Base-by-base conservation (phyloP, 192 early-diverging fungal species). In the Coemansia sp. region DNA sequence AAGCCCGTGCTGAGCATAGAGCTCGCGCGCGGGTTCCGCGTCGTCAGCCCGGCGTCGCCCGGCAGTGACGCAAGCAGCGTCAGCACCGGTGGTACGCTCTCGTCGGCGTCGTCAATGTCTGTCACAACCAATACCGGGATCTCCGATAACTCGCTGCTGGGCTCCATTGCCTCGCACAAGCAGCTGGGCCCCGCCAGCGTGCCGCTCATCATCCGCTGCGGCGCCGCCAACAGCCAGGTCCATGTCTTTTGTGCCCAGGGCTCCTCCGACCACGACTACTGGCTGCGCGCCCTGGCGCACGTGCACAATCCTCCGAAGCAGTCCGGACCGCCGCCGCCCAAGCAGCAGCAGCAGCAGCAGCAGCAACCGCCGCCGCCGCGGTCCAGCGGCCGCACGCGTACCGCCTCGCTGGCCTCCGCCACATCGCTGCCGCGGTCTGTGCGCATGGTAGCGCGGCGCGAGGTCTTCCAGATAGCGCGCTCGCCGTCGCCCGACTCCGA, bases 201-300 rank as follows among this genome's bases (percentile, higher is more conserved):
- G 28, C 69, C 75, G 50, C 62, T 78, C 20, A 64, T 78, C 40
- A 58, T 78, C 36, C 55, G 60, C 41, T 64, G 65, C 57, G 44
- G 30, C 15, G 33, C 40, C 40, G 57, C 41, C 28, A 13, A 13
- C 10, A 23, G 40, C 23, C 37, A 68, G 6, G 69, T 72, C 31
- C 69, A 72, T 31, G 54, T 72, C 4, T 68, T 78, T 31, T 78
- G 75, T 65, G 67, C 69, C 29, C 68, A 57, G 22, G 64, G 61
- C 6, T 47, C 62, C 1, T 64, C 64, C 15, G 75, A 72, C 75
- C 58, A 78, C 54, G 68, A 71, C 23, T 61, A 68, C 61, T 78
- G 75, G 75, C 61, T 62, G 4, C 57, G 25, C 15, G 47, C 22
- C 15, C 31, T 15, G 52, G 58, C 57, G 14, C 20, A 23, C 48